These are phyloP conservation scores for Boletus fagicola DNA, from an alignment of 768 basidiomycete species.

Conservation along the genomic window DNA sequence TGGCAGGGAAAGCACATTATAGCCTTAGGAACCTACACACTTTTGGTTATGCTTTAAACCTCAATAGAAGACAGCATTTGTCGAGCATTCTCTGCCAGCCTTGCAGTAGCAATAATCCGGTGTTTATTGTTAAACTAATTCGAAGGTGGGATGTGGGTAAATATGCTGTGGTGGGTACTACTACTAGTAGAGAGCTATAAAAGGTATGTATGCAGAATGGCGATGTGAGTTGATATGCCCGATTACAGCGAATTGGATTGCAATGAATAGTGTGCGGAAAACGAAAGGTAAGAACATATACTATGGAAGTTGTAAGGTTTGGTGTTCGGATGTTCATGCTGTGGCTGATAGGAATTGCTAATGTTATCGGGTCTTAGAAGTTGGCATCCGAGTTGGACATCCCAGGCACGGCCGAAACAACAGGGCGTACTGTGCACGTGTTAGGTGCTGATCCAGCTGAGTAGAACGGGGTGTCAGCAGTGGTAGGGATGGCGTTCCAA, in stretches of 20 bases:
- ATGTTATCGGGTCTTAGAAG: constrained; percentile 6
- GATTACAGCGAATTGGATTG: constrained; percentile 15
- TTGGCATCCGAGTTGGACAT: constrained; percentile 13
- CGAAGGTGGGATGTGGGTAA: constrained; percentile 3
- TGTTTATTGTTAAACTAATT: constrained; percentile 19
- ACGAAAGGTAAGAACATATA: constrained; percentile 19
- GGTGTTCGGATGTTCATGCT: constrained; percentile 3
- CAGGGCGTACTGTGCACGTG: constrained; percentile 5
- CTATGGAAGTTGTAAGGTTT: constrained; percentile 13
- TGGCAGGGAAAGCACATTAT: constrained; percentile 19
- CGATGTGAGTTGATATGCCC: constrained; percentile 7
- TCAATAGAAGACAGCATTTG: constrained; percentile 3
- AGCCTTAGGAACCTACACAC: neutral
- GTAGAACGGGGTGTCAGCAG: constrained; percentile 32
- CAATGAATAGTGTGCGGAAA: constrained; percentile 5
- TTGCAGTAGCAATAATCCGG: constrained; percentile 6
- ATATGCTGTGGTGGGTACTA: constrained; percentile 16
- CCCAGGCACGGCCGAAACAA: constrained; percentile 19
- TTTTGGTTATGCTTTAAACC: neutral
- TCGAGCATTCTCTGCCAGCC: neutral
- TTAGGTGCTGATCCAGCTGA: constrained; percentile 17
- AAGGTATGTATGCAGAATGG: constrained; percentile 16
- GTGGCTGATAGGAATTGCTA: neutral
- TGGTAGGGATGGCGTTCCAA: constrained; percentile 26
- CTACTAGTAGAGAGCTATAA: constrained; percentile 21